phyloP scores from a whole-genome alignment of 2,329 filamentous ascomycete species.

The Pseudogymnoascus sp. region DNA sequence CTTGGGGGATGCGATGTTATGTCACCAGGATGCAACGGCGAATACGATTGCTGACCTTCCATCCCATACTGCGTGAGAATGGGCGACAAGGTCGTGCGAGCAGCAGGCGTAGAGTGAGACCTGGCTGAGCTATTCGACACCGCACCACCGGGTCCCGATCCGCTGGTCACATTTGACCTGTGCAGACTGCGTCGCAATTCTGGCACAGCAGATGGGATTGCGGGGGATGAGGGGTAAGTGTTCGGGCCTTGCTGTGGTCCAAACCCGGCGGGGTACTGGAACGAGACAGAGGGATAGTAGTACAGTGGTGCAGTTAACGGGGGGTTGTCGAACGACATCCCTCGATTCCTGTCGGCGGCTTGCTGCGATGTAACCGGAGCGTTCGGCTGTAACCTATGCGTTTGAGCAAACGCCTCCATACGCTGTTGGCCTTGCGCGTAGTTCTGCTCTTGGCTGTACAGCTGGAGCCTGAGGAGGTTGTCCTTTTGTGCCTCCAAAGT shows the following conservation, averaged over 20 bases:
- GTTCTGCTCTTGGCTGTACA: slow-evolving; percentile 41
- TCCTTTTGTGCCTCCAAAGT: slow-evolving; percentile 37
- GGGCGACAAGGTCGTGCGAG: slow-evolving; percentile 22
- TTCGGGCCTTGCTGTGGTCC: slow-evolving; percentile 44
- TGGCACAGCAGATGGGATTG: slow-evolving; percentile 36
- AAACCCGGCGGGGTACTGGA: slow-evolving; percentile 35
- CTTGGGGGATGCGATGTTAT: background rate
- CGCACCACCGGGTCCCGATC: slow-evolving; percentile 35
- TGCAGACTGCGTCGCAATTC: slow-evolving; percentile 54
- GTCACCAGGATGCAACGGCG: slow-evolving; percentile 22
- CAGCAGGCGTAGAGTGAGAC: slow-evolving; percentile 61
- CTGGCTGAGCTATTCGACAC: slow-evolving; percentile 49
- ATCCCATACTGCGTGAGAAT: background rate
- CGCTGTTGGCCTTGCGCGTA: slow-evolving; percentile 39
- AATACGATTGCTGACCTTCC: background rate
- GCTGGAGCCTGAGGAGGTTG: slow-evolving; percentile 38
- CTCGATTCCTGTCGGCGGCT: slow-evolving; percentile 46
- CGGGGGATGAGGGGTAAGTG: slow-evolving; percentile 51
- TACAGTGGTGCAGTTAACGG: slow-evolving; percentile 53
- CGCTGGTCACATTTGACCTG: slow-evolving; percentile 44
- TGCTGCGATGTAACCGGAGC: slow-evolving; percentile 30
- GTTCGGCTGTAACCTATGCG: slow-evolving; percentile 29
- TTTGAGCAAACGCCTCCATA: slow-evolving; percentile 35
- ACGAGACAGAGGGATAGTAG: slow-evolving; percentile 37
- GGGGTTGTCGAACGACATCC: slow-evolving; percentile 56